Evolutionary conservation across 306 rosid genomes (phyloP).

Genomic region (Cicer cuneatum): DNA sequence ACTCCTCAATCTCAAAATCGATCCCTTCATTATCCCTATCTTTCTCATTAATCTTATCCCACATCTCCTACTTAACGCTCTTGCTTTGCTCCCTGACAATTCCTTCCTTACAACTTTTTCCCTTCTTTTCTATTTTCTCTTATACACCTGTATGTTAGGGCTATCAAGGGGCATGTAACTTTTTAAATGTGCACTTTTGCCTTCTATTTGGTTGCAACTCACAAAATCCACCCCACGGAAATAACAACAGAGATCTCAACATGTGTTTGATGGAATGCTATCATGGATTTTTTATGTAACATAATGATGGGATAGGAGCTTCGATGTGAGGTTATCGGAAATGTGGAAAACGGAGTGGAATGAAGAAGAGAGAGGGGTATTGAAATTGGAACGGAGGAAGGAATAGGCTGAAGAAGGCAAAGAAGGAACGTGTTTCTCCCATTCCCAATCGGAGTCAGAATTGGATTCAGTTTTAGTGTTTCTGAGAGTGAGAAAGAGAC

Average conservation of each 20-base stretch:
- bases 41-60: too few relatives aligned
- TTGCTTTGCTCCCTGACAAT: too few relatives aligned
- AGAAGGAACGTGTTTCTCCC: slow-evolving; percentile 64
- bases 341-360: slow-evolving; percentile 76
- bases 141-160: not conserved
- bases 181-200: too few relatives aligned
- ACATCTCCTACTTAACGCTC: too few relatives aligned
- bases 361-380: slow-evolving; percentile 73
- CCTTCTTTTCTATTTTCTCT: too few relatives aligned
- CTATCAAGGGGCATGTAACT: not conserved
- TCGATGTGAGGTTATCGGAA: slow-evolving; percentile 73
- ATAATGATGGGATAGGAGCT: slow-evolving; percentile 47
- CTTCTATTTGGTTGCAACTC: not conserved
- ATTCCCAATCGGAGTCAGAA: slow-evolving; percentile 61
- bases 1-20: too few relatives aligned
- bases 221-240: not conserved
- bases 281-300: not conserved
- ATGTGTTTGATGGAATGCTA: not conserved
- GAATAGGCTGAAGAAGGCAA: slow-evolving; percentile 73
- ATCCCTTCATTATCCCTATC: too few relatives aligned
- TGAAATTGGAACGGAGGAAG: slow-evolving; percentile 65
- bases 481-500: too few relatives aligned
- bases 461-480: too few relatives aligned
- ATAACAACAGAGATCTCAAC: not conserved
- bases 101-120: not conserved